Conservation (phyloP, 2,329 filamentous ascomycete genomes). For the Ascochyta koolunga region DNA sequence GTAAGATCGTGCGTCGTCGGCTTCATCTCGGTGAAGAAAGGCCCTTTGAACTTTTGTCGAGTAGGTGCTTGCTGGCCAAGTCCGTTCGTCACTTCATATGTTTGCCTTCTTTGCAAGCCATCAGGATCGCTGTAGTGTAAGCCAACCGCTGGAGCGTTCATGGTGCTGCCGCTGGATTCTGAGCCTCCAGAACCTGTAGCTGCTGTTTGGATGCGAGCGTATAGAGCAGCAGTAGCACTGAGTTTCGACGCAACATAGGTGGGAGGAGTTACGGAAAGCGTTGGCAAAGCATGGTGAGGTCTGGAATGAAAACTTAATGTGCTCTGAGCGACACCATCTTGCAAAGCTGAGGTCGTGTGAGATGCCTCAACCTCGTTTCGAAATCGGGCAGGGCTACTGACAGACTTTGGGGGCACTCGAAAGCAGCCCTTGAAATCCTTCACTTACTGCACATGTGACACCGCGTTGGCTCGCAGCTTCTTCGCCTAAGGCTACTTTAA, state of each 20-base stretch:
- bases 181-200: conserved; percentile 6
- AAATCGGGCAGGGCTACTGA: conserved; percentile 20
- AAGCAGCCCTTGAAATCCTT: background rate
- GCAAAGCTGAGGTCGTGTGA: conserved; percentile 23
- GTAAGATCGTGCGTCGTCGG: conserved; percentile 38
- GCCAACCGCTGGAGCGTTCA: conserved; percentile 13
- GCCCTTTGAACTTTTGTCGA: conserved; percentile 45
- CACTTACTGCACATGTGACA: background rate
- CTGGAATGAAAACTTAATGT: conserved; percentile 9
- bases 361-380: conserved; percentile 35
- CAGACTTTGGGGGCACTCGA: conserved; percentile 12
- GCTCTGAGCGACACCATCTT: conserved; percentile 38
- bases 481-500: conserved; percentile 31
- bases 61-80: conserved; percentile 34
- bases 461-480: conserved; percentile 20
- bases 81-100: conserved; percentile 33
- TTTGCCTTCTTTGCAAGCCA: conserved; percentile 17
- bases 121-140: conserved; percentile 40
- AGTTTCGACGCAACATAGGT: conserved; percentile 16
- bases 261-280: background rate
- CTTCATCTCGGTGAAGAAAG: conserved; percentile 44
- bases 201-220: conserved; percentile 7
- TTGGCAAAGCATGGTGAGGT: conserved; percentile 16
- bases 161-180: conserved; percentile 15
- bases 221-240: conserved; percentile 26